These are phyloP conservation scores for Sporisorium scitamineum DNA, from an alignment of 1,284 basidiomycete species.

Conservation along the genomic window DNA sequence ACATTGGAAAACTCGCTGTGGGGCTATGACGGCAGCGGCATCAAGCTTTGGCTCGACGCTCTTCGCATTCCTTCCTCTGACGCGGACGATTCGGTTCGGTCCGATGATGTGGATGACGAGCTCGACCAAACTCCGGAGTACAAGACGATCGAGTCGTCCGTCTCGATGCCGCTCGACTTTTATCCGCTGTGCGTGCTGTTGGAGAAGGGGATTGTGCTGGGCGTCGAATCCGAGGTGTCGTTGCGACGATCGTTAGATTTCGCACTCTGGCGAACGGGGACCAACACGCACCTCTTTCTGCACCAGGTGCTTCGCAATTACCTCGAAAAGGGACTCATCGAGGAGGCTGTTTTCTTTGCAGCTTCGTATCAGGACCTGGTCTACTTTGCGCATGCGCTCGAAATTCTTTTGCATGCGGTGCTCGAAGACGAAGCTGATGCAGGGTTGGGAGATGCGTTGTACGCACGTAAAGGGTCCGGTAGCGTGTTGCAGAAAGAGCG, in stretches of 20 bases:
- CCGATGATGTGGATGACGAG: constrained; percentile 56
- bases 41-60: constrained; percentile 95
- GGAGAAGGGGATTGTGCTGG: constrained; percentile 98
- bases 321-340: constrained; percentile 71
- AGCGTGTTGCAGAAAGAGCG: constrained; percentile 43
- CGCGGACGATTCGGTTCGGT: constrained; percentile 12
- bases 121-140: constrained; percentile 61
- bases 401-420: constrained; percentile 91
- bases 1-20: constrained; percentile 95
- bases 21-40: constrained; percentile 91
- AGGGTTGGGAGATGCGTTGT: constrained; percentile 35
- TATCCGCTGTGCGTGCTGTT: constrained; percentile 96
- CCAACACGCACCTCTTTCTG: constrained; percentile 94
- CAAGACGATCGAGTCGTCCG: constrained; percentile 88
- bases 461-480: constrained; percentile 34
- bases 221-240: constrained; percentile 88
- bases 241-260: constrained; percentile 84
- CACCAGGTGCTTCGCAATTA: constrained; percentile 90
- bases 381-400: constrained; percentile 92
- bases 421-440: constrained; percentile 85
- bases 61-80: constrained; percentile 77
- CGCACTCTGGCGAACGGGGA: constrained; percentile 89
- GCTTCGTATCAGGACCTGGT: constrained; percentile 87
- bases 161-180: constrained; percentile 89
- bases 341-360: constrained; percentile 82